phyloP scores from a whole-genome alignment of 257 asterid species.

The Henckelia pumila region DNA sequence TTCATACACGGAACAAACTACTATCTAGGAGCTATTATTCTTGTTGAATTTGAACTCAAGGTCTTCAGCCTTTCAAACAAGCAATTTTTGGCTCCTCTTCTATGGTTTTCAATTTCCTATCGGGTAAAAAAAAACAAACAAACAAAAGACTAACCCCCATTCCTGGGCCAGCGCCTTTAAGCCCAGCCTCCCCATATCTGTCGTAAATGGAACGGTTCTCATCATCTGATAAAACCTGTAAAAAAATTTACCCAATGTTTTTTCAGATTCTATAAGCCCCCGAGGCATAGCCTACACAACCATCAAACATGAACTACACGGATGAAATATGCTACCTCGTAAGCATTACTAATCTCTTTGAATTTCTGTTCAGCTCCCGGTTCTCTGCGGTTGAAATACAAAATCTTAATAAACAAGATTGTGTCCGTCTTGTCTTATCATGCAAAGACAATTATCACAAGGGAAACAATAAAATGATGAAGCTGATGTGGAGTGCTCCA shows the following conservation, averaged over 20 bases:
- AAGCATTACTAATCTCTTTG: slow-evolving; percentile 96
- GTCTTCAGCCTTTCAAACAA: background rate
- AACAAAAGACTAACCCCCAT: slow-evolving; percentile 66
- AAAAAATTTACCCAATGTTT: slow-evolving; percentile 20
- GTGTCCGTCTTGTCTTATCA: background rate
- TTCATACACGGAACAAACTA: background rate
- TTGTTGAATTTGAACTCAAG: background rate
- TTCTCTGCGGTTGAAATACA: slow-evolving; percentile 54
- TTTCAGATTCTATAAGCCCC: slow-evolving; percentile 9
- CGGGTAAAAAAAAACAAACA: slow-evolving; percentile 10
- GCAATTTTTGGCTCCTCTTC: background rate
- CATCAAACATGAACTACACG: slow-evolving; percentile 5
- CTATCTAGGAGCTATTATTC: background rate
- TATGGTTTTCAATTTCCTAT: slow-evolving; percentile 5
- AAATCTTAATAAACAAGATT: slow-evolving; percentile 17
- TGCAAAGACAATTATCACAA: background rate
- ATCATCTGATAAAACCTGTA: slow-evolving; percentile 90
- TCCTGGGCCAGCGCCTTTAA: slow-evolving; percentile 88
- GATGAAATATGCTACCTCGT: slow-evolving; percentile 66
- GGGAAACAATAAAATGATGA: background rate
- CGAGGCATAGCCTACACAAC: slow-evolving; percentile 1
- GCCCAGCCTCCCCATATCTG: slow-evolving; percentile 95
- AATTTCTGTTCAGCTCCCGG: slow-evolving; percentile 91
- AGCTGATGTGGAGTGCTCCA: background rate
- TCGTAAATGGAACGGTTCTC: slow-evolving; percentile 95